phyloP scores from a whole-genome alignment of 2,329 filamentous ascomycete genomes.

The Curvularia eragrostidis region DNA sequence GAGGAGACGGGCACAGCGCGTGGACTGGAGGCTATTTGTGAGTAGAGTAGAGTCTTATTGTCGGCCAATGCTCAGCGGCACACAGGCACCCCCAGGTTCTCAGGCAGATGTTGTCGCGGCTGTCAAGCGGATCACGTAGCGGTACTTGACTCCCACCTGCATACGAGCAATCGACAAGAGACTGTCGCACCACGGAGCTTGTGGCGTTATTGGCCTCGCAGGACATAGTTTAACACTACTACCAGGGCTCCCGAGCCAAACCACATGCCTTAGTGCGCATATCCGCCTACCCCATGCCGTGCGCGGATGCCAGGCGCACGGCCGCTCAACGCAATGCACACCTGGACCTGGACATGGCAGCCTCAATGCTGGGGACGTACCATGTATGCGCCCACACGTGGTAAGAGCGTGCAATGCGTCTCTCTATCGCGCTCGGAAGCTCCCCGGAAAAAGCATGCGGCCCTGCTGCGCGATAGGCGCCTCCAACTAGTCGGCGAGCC shows the following conservation, averaged over 20 bases:
- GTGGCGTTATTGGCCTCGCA: constrained; percentile 42
- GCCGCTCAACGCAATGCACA: constrained; percentile 9
- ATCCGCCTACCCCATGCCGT: constrained; percentile 6
- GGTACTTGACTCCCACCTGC: constrained; percentile 30
- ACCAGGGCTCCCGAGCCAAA: constrained; percentile 23
- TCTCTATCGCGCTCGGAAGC: constrained; percentile 6
- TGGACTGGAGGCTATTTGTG: constrained; percentile 14
- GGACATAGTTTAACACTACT: constrained; percentile 17
- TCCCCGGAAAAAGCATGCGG: constrained; percentile 22
- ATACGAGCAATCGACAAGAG: constrained; percentile 21
- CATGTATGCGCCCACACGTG: constrained; percentile 41
- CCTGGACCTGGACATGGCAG: background rate
- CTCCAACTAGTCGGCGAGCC: constrained; percentile 21
- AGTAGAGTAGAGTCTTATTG: constrained; percentile 17
- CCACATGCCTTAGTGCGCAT: constrained; percentile 8
- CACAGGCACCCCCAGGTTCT: constrained; percentile 34
- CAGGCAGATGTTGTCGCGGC: constrained; percentile 29
- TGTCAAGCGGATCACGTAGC: constrained; percentile 33
- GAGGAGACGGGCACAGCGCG: constrained; percentile 22
- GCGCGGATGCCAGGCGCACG: constrained; percentile 9
- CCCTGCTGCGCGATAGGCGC: constrained; percentile 10
- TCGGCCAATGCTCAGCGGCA: constrained; percentile 26
- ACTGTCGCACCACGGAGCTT: constrained; percentile 32
- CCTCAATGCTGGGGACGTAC: constrained; percentile 24
- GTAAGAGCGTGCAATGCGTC: constrained; percentile 25